Conservation (phyloP, 345 rosid genomes). For the Heritiera fomes region DNA sequence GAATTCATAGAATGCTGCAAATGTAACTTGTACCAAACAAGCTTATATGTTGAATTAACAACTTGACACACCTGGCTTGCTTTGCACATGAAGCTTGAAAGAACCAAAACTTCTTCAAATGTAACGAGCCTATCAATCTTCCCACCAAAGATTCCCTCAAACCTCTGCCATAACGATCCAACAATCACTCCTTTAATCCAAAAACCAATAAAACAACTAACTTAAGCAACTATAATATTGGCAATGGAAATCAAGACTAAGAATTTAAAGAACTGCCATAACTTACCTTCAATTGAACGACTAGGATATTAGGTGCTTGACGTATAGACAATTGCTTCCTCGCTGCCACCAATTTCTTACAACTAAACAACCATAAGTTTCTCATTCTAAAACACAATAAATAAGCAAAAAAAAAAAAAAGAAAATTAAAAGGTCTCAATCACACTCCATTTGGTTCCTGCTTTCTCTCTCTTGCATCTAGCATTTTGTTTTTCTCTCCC, state of each 20-base stretch:
- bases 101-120: conserved; percentile 77
- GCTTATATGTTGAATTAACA: neutral
- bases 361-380: conserved; percentile 56
- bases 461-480: neutral
- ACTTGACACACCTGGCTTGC: conserved; percentile 66
- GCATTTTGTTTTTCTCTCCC: neutral
- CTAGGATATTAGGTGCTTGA: conserved; percentile 92
- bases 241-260: neutral
- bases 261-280: conserved; percentile 10
- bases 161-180: conserved; percentile 58
- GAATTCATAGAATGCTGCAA: neutral
- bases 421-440: neutral
- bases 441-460: neutral
- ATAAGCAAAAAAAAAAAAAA: neutral
- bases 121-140: conserved; percentile 82
- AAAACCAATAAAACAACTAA: conserved; percentile 6
- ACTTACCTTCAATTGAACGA: conserved; percentile 87
- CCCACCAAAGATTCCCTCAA: conserved; percentile 80
- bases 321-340: conserved; percentile 92
- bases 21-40: conserved; percentile 7
- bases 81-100: conserved; percentile 87
- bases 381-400: conserved; percentile 7
- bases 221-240: conserved; percentile 14
- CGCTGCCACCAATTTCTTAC: conserved; percentile 91
- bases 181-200: conserved; percentile 5